Evolutionary conservation across 352 stramenopile genomes (phyloP), one percentile per base, ranked within the genome.

Genomic region (Pythium grandisporangium): DNA sequence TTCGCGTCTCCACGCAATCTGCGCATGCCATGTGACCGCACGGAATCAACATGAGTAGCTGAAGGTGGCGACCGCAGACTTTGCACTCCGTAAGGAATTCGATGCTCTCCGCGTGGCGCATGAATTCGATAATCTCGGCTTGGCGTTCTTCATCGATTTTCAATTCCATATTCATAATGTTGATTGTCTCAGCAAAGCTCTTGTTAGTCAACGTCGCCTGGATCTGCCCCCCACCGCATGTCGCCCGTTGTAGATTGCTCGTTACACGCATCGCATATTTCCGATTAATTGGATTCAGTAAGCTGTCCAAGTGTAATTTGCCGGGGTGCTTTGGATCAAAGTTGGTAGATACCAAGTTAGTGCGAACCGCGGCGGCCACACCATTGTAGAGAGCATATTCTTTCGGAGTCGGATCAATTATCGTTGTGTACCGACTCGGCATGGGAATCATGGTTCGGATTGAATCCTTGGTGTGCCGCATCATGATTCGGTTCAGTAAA

Each of bases 401-500:
- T 3, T 35, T 66, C 23, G 73, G 72, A 6, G 69, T 84, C 5
- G 78, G 70, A 58, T 85, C 61, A 42, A 93, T 64, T 8, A 75
- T 32, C 8, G 14, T 14, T 42, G 36, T 42, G 33, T 54, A 45
- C 14, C 51, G 45, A 10, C 47, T 35, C 10, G 53, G 53, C 19
- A 40, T 22, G 2, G 71, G 69, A 5, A 86, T 58, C n/a, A 83
- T 69, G 10, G 62, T 53, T 6, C 44, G 51, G 20, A 98, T 81
- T 13, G 95, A 95, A 5, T 70, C 51, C 49, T 98, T 98, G 4
- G 90, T 97, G 49, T 99, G 94, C 2, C 95, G 71, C 30, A 98
- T 75, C 95, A 98, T 98, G 16, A 97, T 79, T 26, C 83, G 68
- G 25, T 76, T 86, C 6, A 98, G 53, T 12, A 97, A 43, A 20